phyloP scores from a whole-genome alignment of 2,329 filamentous ascomycete species.

The Fusarium globosum region DNA sequence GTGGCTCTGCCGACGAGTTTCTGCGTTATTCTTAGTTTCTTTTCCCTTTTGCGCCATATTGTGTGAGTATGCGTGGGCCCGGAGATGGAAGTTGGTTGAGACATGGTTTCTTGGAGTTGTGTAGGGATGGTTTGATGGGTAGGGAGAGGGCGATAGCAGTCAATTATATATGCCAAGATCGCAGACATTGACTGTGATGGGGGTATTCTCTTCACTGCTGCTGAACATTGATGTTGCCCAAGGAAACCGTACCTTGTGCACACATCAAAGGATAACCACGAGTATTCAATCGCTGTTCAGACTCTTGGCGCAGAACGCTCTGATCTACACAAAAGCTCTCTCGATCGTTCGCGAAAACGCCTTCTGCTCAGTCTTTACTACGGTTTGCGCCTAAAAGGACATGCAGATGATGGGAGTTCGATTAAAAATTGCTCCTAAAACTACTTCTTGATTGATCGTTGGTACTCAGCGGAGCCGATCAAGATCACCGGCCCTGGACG shows the following conservation, averaged over 20 bases:
- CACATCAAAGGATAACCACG: no score
- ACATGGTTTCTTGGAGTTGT: not conserved
- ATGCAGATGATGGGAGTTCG: not conserved
- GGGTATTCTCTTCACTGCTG: accelerated
- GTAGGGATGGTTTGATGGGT: no score
- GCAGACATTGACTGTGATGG: accelerated
- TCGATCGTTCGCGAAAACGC: not conserved
- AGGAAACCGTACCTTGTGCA: not conserved
- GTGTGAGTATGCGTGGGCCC: not conserved
- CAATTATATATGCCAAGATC: not conserved
- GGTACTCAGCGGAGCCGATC: not conserved
- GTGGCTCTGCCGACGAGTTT: accelerated
- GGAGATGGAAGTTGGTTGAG: not conserved
- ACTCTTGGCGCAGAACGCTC: not conserved
- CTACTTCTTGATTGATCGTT: not conserved
- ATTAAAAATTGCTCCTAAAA: not conserved
- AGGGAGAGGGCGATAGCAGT: no score
- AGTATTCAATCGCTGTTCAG: no score
- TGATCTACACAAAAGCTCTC: not conserved
- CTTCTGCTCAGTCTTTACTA: not conserved
- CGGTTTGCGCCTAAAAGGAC: accelerated
- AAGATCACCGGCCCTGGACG: not conserved
- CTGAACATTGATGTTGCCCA: not conserved
- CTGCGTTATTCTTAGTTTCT: accelerated
- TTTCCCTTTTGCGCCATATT: not conserved